Base-by-base conservation (phyloP, 140 eudicot species). In the Senecio squalidus region DNA sequence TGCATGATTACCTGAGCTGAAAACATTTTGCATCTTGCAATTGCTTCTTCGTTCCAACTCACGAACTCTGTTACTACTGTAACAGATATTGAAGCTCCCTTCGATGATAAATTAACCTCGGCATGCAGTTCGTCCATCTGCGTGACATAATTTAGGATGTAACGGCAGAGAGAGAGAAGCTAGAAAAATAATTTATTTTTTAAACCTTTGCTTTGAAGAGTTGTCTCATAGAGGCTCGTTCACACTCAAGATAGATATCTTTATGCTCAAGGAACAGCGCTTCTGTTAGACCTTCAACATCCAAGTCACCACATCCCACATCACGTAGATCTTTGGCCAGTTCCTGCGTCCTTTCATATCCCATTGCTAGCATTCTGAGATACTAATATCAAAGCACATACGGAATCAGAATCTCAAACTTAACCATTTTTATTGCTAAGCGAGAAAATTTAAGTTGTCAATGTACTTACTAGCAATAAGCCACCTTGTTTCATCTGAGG, bases 241-340 rank as follows among this genome's bases (percentile, higher is more conserved):
- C 95, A 63, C 41, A 84, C 52, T 86, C 92, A 27, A 73, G 48
- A 53, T 86, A 86, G 14, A 73, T 61, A 60, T 74, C 95, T 70
- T 82, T 82, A 65, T 79, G 95, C 68, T 82, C 74, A 63, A 71
- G 74, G 64, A 86, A 82, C 41, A 86, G 58, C 48, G 92, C 80
- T 60, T 86, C 92, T 17, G 95, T 86, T 41, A 82, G 77, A 41
- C 95, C 96, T 77, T 88, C 94, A 71, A 88, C 81, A 64, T 88
- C 96, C 79, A 88, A 76, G 78, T 88, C 96, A 64, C 96, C 89
- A 68, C 94, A 88, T 47, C 94, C 96, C 60, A 84, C 96, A 55
- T 58, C 64, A 9, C 80, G 73, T 29, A 83, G 82, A 60, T 84
- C 84, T 72, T 61, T 80, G 27, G 96, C 89, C 70, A 88, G 90